Base-by-base conservation (phyloP, 495 filamentous ascomycete species). In the Hypomontagnella monticulosa region DNA sequence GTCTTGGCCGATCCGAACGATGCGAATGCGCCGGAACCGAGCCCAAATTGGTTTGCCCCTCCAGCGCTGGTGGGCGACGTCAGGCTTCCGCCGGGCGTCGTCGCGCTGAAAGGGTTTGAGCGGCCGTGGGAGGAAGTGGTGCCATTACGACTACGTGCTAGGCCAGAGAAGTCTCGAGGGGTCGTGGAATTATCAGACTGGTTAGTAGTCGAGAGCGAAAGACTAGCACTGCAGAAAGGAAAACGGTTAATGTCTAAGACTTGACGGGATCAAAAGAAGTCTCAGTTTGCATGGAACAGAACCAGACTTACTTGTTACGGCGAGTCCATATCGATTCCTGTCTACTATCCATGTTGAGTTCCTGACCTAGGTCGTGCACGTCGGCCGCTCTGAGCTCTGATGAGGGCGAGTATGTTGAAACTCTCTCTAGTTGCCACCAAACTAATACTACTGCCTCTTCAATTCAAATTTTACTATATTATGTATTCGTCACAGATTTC, bases 21-120 rank as follows among this genome's bases (percentile, higher is more conserved):
- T 37, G 96, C 95, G 77, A 99, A 99, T 41, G 95, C 95, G 61
- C 95, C 95, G 32, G 92, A 92, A 38, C 95, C 95, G 32, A 99
- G 84, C 53, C 93, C 93, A 73, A 99, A 99, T 49, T 93, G 93
- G 56, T 89, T 93, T 5, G 96, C 96, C 59, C 92, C 95, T 64
- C 89, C 91, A 54, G 87, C 83, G 15, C 91, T 95, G 7, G 95
- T 94, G 20, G 95, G 96, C 14, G 91, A 87, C n/a, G 96, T 83
- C 36, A 85, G 82, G 57, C 80, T 83, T 57, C 82, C 83, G 16
- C 87, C 86, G 33, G 93, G 92, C 23, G 91, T 88, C 20, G 90
- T 87, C 61, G 88, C 84, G 76, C 89, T 91, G 80, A 97, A 96
- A 18, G 95, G 92, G 78, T 96, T 96, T 61, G 87, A 83, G 78